Base-by-base conservation (phyloP, 257 asterid species). In the Rehmannia glutinosa region DNA sequence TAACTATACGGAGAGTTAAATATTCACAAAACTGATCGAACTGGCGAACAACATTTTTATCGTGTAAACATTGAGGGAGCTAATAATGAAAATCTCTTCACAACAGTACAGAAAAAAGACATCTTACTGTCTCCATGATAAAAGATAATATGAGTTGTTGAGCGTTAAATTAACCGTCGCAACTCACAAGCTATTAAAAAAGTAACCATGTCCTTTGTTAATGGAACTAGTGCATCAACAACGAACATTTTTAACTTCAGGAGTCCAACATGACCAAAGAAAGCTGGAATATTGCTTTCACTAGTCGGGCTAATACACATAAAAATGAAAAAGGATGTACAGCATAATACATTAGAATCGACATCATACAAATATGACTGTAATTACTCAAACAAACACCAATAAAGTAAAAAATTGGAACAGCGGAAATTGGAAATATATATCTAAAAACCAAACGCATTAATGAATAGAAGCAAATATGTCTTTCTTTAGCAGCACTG, bases 371-470 rank as follows among this genome's bases (percentile, higher is more conserved):
- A 52, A 53, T 20, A 28, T 63, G 59, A 53, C 50, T 16, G 46
- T 47, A 27, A 58, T 7, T 30, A 59, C 25, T 70, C 49, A 58
- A 66, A 25, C 56, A 61, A 41, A 36, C 69, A 49, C 15, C n/a
- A 66, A 33, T 58, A 24, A 27, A 50, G 10, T 13, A 65, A 25
- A 12, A 54, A 21, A 55, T 46, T n/a, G 8, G n/a, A n/a, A 24
- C 21, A 41, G 39, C 3, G 8, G 23, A 5, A 52, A 28, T 9
- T 51, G 19, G 41, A 30, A 66, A 6, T 21, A 49, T 50, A 30
- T 6, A 17, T 32, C 59, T 15, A 23, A 28, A 51, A 33, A 32
- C 17, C 28, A 30, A 64, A 4, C 33, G 13, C 38, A 12, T 38
- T 39, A 10, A n/a, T 21, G 20, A 42, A 33, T 35, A 25, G 23